phyloP scores from a whole-genome alignment of 1,284 basidiomycete species.

The Flammula alnicola region DNA sequence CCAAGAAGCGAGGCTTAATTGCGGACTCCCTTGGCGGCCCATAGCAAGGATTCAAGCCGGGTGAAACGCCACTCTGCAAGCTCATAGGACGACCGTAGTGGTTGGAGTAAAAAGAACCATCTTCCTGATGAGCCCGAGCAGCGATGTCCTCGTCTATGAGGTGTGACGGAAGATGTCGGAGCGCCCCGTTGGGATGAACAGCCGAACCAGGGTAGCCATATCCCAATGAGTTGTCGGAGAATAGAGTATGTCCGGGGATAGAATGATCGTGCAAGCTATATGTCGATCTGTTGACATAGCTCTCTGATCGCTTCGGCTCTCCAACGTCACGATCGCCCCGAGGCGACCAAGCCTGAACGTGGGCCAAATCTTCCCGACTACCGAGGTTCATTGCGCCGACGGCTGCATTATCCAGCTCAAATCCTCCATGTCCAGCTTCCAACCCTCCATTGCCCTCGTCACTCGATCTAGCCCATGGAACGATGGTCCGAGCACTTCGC shows the following conservation, averaged over 20 bases:
- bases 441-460: constrained; percentile 24
- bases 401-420: constrained; percentile 8
- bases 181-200: constrained; percentile 10
- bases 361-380: constrained; percentile 30
- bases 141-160: constrained; percentile 21
- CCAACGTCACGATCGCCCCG: constrained; percentile 42
- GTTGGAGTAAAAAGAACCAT: constrained; percentile 27
- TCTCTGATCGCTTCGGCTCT: constrained; percentile 37
- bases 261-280: constrained; percentile 22
- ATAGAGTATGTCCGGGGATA: constrained; percentile 21
- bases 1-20: too few species aligned
- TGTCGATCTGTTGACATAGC: constrained; percentile 21
- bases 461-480: constrained; percentile 37
- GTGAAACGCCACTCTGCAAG: constrained; percentile 11
- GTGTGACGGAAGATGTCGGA: constrained; percentile 24
- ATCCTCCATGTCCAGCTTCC: constrained; percentile 27
- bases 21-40: constrained; percentile 30
- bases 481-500: constrained; percentile 29
- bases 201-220: constrained; percentile 10
- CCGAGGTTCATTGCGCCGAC: constrained; percentile 24
- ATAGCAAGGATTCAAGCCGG: constrained; percentile 14
- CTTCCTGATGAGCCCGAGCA: constrained; percentile 16
- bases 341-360: constrained; percentile 36
- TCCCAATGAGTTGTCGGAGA: constrained; percentile 16
- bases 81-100: constrained; percentile 14